A percentile compares a stretch with the other conserved stretches of the same genome.
These are phyloP conservation scores for Phytophthora constricta DNA, from an alignment of 352 stramenopile species.

Conservation along the genomic window DNA sequence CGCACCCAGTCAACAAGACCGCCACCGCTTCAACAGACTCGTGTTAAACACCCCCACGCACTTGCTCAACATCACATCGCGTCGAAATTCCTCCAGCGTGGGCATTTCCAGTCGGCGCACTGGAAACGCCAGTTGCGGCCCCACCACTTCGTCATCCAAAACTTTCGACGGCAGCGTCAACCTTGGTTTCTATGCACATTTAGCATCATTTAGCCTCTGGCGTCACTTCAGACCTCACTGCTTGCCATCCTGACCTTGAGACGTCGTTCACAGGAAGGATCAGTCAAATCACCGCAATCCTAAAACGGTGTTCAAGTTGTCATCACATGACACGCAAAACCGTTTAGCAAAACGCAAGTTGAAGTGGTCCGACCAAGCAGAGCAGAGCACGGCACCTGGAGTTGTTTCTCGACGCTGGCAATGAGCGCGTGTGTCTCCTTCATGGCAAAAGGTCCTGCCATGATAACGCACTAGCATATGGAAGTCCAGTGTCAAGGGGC, in stretches of 20 bases:
- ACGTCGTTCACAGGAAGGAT: not conserved
- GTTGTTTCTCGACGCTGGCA: slow-evolving; percentile 36
- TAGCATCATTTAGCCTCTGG: not conserved
- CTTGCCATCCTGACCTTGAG: slow-evolving; percentile 31
- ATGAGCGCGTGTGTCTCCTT: slow-evolving; percentile 59
- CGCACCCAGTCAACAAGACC: slow-evolving; percentile 5
- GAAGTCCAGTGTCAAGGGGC: not conserved
- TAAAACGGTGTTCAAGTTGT: no score
- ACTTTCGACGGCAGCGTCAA: slow-evolving; percentile 2
- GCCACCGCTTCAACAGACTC: not conserved
- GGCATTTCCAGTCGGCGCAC: slow-evolving; percentile 55
- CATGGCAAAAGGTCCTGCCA: slow-evolving; percentile 64
- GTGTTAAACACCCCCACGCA: slow-evolving; percentile 23
- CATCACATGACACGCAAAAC: slow-evolving; percentile 35
- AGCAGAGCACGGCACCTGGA: slow-evolving; percentile 1
- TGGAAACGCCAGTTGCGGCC: slow-evolving; percentile 39
- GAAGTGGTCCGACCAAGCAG: not conserved
- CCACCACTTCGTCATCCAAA: slow-evolving; percentile 5
- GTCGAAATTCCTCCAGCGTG: slow-evolving; percentile 65
- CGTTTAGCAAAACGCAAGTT: slow-evolving; percentile 20
- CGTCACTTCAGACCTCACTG: not conserved
- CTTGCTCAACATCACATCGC: slow-evolving; percentile 61
- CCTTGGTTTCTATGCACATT: slow-evolving; percentile 26
- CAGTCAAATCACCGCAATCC: not conserved
- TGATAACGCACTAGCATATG: slow-evolving; percentile 68